Evolutionary conservation across 306 rosid genomes (phyloP).

Genomic region (Ziziphus jujuba): DNA sequence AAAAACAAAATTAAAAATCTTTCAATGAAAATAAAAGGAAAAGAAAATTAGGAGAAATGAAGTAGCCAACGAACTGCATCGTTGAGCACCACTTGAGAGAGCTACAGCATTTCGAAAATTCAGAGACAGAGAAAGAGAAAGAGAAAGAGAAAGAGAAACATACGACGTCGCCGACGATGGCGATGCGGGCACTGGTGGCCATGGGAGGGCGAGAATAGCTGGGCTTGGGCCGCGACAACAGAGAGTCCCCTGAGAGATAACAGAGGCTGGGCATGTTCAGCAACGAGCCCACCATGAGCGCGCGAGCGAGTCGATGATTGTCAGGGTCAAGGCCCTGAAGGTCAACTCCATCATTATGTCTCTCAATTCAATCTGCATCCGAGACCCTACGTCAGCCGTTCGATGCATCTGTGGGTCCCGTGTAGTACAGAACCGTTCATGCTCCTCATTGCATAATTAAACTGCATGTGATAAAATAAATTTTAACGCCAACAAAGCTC

Average conservation of each 20-base stretch:
- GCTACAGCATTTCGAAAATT: not conserved
- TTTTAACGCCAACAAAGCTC: too few species aligned
- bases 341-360: not conserved
- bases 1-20: not conserved
- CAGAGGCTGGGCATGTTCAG: slow-evolving; percentile 44
- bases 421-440: too few species aligned
- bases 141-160: slow-evolving; percentile 26
- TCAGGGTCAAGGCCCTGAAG: not conserved
- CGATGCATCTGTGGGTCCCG: not conserved
- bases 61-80: too few species aligned
- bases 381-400: not conserved
- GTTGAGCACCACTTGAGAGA: too few species aligned
- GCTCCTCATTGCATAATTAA: too few species aligned
- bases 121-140: not conserved
- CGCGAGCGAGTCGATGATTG: not conserved
- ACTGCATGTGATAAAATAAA: too few species aligned
- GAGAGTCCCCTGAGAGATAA: slow-evolving; percentile 14
- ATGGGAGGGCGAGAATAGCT: slow-evolving; percentile 41
- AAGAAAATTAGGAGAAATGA: not conserved
- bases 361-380: not conserved
- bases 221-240: slow-evolving; percentile 11
- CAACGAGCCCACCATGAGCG: slow-evolving; percentile 49
- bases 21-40: not conserved
- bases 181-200: slow-evolving; percentile 72
- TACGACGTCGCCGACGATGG: slow-evolving; percentile 81